phyloP scores from a whole-genome alignment of 176 grass and related monocot species.

The Oryza coarctata region DNA sequence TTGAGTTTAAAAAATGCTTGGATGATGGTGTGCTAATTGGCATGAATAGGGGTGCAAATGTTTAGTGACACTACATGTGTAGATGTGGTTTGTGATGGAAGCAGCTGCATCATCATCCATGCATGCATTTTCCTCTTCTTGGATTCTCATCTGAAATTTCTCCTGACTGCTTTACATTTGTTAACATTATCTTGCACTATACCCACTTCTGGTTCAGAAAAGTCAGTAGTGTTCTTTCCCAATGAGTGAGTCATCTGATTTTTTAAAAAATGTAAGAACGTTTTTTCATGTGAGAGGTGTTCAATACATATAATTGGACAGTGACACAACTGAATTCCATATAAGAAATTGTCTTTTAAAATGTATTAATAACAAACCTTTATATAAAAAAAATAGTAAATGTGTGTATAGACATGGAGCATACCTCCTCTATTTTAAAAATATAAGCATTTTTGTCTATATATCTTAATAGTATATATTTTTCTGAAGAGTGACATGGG shows the following conservation, averaged over 20 bases:
- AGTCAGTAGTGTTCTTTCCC: not conserved
- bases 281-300: not conserved
- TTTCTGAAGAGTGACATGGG: too few species aligned
- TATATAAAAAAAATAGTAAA: too few species aligned
- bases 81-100: constrained; percentile 28
- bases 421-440: too few species aligned
- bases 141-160: constrained; percentile 43
- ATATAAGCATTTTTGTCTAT: too few species aligned
- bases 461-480: too few species aligned
- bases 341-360: not conserved
- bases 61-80: not conserved
- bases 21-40: constrained; percentile 27
- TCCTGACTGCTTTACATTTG: not conserved
- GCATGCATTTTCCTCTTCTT: constrained; percentile 11
- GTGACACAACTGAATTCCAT: not conserved
- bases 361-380: too few species aligned
- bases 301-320: not conserved
- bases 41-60: constrained; percentile 18
- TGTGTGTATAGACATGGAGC: too few species aligned
- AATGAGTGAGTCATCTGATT: not conserved
- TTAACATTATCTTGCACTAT: not conserved
- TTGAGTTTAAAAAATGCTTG: constrained; percentile 22
- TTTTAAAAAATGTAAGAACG: too few species aligned
- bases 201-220: not conserved
- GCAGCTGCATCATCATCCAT: constrained; percentile 29